Conservation (phyloP, 305 asterid genomes). For the Salvia sclarea region DNA sequence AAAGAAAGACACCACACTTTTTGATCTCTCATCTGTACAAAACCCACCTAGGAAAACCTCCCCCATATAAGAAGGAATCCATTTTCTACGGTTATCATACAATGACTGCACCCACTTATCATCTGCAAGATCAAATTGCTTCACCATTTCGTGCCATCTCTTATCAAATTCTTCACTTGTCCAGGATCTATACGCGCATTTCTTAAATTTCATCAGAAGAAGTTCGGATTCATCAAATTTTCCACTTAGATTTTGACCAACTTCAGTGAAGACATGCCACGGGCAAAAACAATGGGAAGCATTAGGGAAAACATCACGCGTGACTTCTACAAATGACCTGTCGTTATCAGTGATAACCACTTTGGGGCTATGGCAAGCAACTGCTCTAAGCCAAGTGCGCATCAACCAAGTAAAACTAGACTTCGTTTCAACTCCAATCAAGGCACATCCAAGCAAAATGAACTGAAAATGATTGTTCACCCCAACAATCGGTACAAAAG, state of each 20-base stretch:
- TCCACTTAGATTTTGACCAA: constrained; percentile 31
- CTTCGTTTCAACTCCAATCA: constrained; percentile 43
- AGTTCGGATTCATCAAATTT: constrained; percentile 26
- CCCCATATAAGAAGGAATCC: constrained; percentile 45
- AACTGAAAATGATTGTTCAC: constrained; percentile 52
- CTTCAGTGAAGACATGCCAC: constrained; percentile 42
- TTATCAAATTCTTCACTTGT: constrained; percentile 41
- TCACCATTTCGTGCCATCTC: constrained; percentile 47
- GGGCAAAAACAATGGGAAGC: constrained; percentile 47
- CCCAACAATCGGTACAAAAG: constrained; percentile 49
- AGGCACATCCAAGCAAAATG: constrained; percentile 52
- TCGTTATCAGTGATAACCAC: constrained; percentile 43
- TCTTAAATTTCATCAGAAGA: constrained; percentile 34
- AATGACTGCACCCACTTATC: constrained; percentile 38
- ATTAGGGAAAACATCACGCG: constrained; percentile 45
- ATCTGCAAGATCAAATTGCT: constrained; percentile 38
- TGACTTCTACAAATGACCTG: constrained; percentile 35
- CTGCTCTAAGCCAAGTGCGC: constrained; percentile 57
- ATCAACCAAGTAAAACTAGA: constrained; percentile 47
- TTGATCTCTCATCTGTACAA: constrained; percentile 45
- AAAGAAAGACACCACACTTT: constrained; percentile 44
- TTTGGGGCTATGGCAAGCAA: constrained; percentile 37
- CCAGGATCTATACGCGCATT: constrained; percentile 35
- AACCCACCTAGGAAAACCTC: constrained; percentile 45
- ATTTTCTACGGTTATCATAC: constrained; percentile 40